Evolutionary conservation across 2,329 filamentous ascomycete genomes (phyloP), one percentile per base, ranked within the genome.

Genomic region (Aspergillus sp.): DNA sequence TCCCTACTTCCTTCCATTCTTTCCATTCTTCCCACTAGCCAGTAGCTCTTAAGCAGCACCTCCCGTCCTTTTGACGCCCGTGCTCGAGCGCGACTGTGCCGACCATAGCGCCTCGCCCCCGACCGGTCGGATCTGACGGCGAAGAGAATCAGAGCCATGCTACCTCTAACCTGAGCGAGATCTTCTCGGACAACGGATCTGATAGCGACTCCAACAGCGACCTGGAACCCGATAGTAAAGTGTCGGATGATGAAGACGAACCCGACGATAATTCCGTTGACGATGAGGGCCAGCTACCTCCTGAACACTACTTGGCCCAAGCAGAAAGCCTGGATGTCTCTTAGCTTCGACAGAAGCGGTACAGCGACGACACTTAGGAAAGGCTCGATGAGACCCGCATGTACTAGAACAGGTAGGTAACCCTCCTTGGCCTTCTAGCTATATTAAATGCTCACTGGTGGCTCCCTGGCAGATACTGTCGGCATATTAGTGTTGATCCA

Each of bases 331-430:
- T 22, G 19, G 6, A 22, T 22, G 19, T 22, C 15, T 50, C 42
- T 4, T 24, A 45, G 36, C 48, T 55, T 24, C 17, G 36, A 42
- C 29, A 55, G 34, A 51, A 52, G 38, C 33, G 32, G 11, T 55
- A 55, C 24, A 53, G 47, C 30, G 29, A 11, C 0, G 45, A 28
- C 15, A 54, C 39, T 7, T 25, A 56, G 40, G 24, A 43, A 20
- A 51, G 36, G 13, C 37, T 56, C 11, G 42, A 56, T 30, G n/a
- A 55, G 32, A 48, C 39, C 12, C n/a, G 24, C 11, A 34, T 42
- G 27, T 47, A 45, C 29, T 57, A 33, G 44, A 30, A 55, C n/a
- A 29, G 35, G 43, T 55, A 25, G 38, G 37, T 30, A 27, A 29
- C 29, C 4, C 10, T 29, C 31, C 3, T 1, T 32, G 15, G 3